Base-by-base conservation (phyloP, 345 rosid genomes). In the Microcos paniculata region DNA sequence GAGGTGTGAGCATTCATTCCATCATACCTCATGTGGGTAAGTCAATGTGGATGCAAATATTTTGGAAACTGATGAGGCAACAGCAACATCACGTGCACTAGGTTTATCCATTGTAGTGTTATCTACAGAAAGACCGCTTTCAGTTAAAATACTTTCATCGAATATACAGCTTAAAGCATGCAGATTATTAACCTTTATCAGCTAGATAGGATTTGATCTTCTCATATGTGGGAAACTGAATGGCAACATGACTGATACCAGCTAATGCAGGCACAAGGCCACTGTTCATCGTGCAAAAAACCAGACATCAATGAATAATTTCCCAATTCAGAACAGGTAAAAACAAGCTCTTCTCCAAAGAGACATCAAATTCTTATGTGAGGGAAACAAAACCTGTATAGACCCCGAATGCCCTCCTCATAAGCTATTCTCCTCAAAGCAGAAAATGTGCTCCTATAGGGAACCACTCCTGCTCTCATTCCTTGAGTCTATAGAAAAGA, bases 221-320 rank as follows among this genome's bases (percentile, higher is more conserved):
- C 84, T 94, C 94, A 48, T 94, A 90, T 1, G 90, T 80, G 46
- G 97, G 98, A 83, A 94, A 94, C 77, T 92, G 97, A 63, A 94
- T 94, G 72, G 98, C 96, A 78, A 94, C 98, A 74, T 94, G 98
- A 86, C 98, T 92, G 23, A 94, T 78, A 73, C 97, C 98, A 81
- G 93, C 96, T 82, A 94, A 84, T 16, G 98, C 93, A 78, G 96
- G 94, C 11, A 92, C 87, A 77, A 94, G 94, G 70, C 98, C 98
- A 80, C 96, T 92, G 86, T 76, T 81, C 65, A 72, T 51, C 76
- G 68, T 49, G 74, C 33, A 82, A 78, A 72, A 68, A 30, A 68
- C 1, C 43, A 68, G 48, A 62, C 43, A 35, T 49, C 38, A 38
- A 57, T 46, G 18, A 78, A 64, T 72, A 23, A 66, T 35, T 35